phyloP scores from a whole-genome alignment of 805 yeast genomes.

The Yueomyces sinensis region DNA sequence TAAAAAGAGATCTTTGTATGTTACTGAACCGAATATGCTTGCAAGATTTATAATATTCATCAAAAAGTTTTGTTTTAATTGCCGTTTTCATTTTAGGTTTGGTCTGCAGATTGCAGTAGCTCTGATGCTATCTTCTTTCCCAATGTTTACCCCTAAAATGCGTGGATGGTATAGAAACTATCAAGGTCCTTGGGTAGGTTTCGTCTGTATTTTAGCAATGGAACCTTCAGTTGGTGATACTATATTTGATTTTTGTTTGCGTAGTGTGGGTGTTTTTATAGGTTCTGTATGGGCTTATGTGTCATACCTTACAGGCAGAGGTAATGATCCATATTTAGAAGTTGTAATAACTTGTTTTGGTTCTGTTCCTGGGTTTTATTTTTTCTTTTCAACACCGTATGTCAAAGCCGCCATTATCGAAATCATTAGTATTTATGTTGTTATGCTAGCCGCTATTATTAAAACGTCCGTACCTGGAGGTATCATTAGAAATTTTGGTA shows the following conservation, averaged over 20 bases:
- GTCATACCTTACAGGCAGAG: conserved; percentile 33
- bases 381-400: conserved; percentile 32
- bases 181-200: conserved; percentile 42
- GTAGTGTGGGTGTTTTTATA: conserved; percentile 33
- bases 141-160: conserved; percentile 35
- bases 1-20: not conserved
- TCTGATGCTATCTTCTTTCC: conserved; percentile 34
- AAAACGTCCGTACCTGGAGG: conserved; percentile 28
- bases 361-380: conserved; percentile 34
- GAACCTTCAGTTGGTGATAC: conserved; percentile 42
- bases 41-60: not conserved
- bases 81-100: conserved; percentile 29
- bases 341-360: conserved; percentile 31
- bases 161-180: conserved; percentile 36
- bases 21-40: not conserved
- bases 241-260: conserved; percentile 31
- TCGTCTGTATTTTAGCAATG: conserved; percentile 35
- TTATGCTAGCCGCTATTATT: conserved; percentile 30
- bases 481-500: conserved; percentile 32
- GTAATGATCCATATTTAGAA: conserved; percentile 29
- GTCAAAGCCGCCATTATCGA: conserved; percentile 39
- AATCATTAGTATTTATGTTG: conserved; percentile 34
- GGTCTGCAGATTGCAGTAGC: conserved; percentile 35
- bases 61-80: conserved; percentile 10
- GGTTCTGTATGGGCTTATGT: conserved; percentile 40